Percentiles rank a stretch among this genome's conserved stretches.
phyloP scores from a whole-genome alignment of 495 filamentous ascomycete genomes.

The Corynascus novoguineensis region DNA sequence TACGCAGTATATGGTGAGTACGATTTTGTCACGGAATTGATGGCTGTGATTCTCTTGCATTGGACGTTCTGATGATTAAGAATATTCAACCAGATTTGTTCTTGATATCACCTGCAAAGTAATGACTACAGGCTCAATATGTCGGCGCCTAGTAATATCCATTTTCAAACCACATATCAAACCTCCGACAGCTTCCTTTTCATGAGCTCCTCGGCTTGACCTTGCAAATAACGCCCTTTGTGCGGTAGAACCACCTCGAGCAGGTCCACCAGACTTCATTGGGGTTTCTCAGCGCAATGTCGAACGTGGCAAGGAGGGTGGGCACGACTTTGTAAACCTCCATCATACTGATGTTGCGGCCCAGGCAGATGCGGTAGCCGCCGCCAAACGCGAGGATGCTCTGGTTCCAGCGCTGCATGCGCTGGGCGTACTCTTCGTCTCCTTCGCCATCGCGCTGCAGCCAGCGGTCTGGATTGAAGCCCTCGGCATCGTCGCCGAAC shows the following conservation, averaged over 20 bases:
- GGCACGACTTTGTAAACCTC: conserved; percentile 64
- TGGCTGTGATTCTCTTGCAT: no score
- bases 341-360: conserved; percentile 56
- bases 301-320: conserved; percentile 51
- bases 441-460: conserved; percentile 30
- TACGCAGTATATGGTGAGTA: no score
- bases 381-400: conserved; percentile 51
- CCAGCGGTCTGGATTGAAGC: conserved; percentile 48
- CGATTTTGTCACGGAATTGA: no score
- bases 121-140: no score
- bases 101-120: no score
- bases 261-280: conserved; percentile 22
- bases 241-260: conserved; percentile 23
- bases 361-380: conserved; percentile 58
- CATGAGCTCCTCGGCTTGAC: conserved; percentile 13
- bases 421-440: conserved; percentile 13
- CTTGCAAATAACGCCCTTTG: conserved; percentile 13
- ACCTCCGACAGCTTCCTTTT: no score
- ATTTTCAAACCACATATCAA: no score
- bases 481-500: conserved; percentile 47
- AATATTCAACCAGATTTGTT: no score
- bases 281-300: conserved; percentile 28
- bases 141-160: no score
- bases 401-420: conserved; percentile 22
- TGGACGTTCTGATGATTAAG: no score